Evolutionary conservation across 2,329 filamentous ascomycete species (phyloP), one percentile per base, ranked within the genome.

Genomic region (Ophiocordyceps camponoti-floridani): DNA sequence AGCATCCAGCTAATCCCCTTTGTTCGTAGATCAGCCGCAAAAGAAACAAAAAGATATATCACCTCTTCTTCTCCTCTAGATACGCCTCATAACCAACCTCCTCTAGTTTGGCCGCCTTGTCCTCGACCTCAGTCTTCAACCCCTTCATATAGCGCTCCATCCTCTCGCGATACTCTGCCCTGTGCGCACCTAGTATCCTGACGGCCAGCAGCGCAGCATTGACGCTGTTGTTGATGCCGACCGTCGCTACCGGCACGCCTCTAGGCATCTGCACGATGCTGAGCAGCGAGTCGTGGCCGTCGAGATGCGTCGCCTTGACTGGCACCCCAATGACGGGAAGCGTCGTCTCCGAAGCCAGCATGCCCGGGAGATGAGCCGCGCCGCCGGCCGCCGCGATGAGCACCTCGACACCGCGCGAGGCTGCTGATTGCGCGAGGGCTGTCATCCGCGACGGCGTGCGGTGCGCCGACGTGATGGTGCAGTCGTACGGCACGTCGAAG

Each of bases 401-500:
- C 4, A 84, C 79, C 50, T 77, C 77, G 57, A 85, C 74, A 8
- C 82, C 82, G 0, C 75, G 72, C 2, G 65, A 69, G 0, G 75
- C 73, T 13, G 82, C 82, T 13, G 69, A 67, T 26, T 68, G 70
- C 8, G 80, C 80, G 42, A 84, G 75, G 47, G 77, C 63, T 42
- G 72, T 73, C 81, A 88, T 87, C 51, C 71, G 73, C 40, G 72
- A 64, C 3, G 82, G 81, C 2, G 82, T 88, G 31, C 83, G 72
- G 60, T 88, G 83, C 0, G 85, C 85, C 2, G 83, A 88, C 0
- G 84, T 88, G 56, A 91, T 88, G 54, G 76, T 77, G 14, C 77
- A 70, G 7, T 80, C 75, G 62, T 77, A 84, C 0, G 82, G 79
- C 11, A 91, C 81, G n/a, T 66, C 57, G 48, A 89, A 82, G n/a